These are phyloP conservation scores for Penicillium glabrum DNA, from an alignment of 2,329 filamentous ascomycete species.

Conservation along the genomic window DNA sequence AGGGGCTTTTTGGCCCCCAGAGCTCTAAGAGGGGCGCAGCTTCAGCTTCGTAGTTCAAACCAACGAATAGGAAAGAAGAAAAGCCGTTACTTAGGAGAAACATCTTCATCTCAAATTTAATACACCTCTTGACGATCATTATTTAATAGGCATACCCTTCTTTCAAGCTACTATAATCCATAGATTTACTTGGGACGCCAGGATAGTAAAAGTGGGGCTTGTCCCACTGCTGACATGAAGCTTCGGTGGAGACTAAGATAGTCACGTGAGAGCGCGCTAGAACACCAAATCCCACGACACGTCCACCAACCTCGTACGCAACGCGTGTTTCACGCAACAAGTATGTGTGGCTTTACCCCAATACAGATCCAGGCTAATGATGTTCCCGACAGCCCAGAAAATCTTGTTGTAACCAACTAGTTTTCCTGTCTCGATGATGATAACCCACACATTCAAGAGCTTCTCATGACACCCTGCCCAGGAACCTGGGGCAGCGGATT, in stretches of 20 bases:
- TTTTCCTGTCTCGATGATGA: constrained; percentile 41
- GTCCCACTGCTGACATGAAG: not conserved
- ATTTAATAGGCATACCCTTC: too few relatives aligned
- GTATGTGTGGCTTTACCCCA: not conserved
- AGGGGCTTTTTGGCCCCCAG: too few relatives aligned
- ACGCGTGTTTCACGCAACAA: not conserved
- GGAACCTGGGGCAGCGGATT: constrained; percentile 28
- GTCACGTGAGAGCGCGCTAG: not conserved
- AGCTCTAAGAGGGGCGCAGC: too few relatives aligned
- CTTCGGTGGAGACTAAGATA: not conserved
- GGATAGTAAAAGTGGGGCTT: not conserved
- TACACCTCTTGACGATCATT: not conserved
- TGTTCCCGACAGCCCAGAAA: not conserved
- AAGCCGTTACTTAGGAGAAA: too few relatives aligned
- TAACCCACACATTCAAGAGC: constrained; percentile 32
- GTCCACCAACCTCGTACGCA: not conserved
- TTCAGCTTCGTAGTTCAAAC: too few relatives aligned
- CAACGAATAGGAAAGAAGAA: too few relatives aligned
- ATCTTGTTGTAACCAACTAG: not conserved
- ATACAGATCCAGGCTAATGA: not conserved
- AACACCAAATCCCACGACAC: not conserved
- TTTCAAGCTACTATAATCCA: not conserved
- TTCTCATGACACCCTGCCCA: constrained; percentile 36
- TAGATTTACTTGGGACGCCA: not conserved
- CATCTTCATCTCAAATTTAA: too few relatives aligned